A percentile compares a stretch with the other conserved stretches of the same genome.
phyloP scores from a whole-genome alignment of 192 early-diverging fungal genomes.

The Mortierella alpina region DNA sequence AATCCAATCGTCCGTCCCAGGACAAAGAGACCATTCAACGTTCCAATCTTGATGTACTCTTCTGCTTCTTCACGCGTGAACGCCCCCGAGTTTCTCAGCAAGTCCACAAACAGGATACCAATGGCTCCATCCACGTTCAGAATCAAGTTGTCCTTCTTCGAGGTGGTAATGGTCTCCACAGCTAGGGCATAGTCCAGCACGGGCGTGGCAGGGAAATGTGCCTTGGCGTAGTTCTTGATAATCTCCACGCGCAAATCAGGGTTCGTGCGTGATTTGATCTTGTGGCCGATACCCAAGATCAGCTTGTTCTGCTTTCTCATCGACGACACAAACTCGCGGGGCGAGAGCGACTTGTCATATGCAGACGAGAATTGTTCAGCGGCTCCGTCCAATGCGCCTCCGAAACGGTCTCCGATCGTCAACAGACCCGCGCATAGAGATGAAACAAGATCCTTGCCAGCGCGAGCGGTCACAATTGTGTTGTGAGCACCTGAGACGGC shows the following conservation, averaged over 20 bases:
- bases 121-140: conserved; percentile 96
- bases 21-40: conserved; percentile 97
- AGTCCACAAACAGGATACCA: conserved; percentile 95
- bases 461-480: conserved; percentile 93
- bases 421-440: conserved; percentile 94
- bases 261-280: conserved; percentile 99
- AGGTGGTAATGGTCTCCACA: conserved; percentile 95
- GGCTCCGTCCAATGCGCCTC: conserved; percentile 97
- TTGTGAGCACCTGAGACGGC: conserved; percentile 94
- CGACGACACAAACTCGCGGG: conserved; percentile 93
- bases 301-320: conserved; percentile 98
- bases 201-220: conserved; percentile 86
- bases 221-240: conserved; percentile 92
- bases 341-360: conserved; percentile 92
- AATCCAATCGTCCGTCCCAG: conserved; percentile 96
- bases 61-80: conserved; percentile 95
- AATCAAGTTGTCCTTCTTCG: conserved; percentile 98
- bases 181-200: conserved; percentile 94
- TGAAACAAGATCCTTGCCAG: conserved; percentile 97
- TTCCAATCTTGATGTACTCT: conserved; percentile 95
- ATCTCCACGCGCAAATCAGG: conserved; percentile 96
- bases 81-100: conserved; percentile 91
- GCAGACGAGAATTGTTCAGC: conserved; percentile 91
- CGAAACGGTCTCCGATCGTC: conserved; percentile 98
- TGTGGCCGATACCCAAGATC: conserved; percentile 98